These are phyloP conservation scores for Exophiala sp. DNA, from an alignment of 2,329 filamentous ascomycete genomes.

Conservation along the genomic window DNA sequence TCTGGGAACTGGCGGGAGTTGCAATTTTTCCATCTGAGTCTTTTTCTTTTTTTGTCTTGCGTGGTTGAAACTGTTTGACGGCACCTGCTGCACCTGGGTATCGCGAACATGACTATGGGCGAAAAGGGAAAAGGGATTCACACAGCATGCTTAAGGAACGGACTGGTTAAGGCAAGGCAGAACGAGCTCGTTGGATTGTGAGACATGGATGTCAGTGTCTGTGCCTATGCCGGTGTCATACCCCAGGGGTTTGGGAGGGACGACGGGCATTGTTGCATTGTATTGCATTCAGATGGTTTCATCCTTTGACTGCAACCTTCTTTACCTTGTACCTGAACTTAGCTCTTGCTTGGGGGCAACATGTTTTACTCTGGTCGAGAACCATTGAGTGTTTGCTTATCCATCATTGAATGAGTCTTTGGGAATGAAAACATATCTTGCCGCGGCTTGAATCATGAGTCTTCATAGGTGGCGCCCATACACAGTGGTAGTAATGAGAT, in stretches of 20 bases:
- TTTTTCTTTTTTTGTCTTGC: not conserved
- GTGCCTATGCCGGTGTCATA: no score
- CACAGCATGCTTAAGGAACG: not conserved
- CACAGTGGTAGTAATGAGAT: no score
- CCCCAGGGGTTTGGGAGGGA: no score
- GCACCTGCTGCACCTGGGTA: not conserved
- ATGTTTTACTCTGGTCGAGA: no score
- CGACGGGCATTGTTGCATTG: no score
- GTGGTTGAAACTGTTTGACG: slow-evolving; percentile 1
- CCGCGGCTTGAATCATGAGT: no score
- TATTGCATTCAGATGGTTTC: no score
- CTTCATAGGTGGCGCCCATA: no score
- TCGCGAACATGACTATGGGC: not conserved
- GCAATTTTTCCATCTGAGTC: not conserved
- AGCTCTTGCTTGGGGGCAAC: no score
- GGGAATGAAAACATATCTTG: no score
- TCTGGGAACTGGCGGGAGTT: not conserved
- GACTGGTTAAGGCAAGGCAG: not conserved
- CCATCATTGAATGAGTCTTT: not conserved
- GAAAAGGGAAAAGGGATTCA: not conserved
- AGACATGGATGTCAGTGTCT: not conserved
- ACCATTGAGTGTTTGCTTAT: not conserved
- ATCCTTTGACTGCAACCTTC: not conserved
- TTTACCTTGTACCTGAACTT: no score
- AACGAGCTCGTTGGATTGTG: slow-evolving; percentile 7